A percentile compares a stretch with the other conserved stretches of the same genome.
Evolutionary conservation across 2,329 filamentous ascomycete genomes (phyloP).

Genomic region (Penicillium corylophilum): DNA sequence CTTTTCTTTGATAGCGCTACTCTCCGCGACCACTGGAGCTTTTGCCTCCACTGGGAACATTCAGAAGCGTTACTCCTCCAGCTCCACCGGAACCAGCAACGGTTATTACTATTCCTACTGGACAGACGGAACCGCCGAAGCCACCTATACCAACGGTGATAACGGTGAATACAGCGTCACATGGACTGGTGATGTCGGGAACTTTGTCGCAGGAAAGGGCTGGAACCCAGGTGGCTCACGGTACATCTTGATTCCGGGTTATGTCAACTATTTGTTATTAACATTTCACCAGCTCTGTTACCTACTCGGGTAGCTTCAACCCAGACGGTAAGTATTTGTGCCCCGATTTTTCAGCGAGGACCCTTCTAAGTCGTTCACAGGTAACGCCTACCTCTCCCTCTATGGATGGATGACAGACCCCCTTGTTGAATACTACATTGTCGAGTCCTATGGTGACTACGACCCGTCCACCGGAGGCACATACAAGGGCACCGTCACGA

Average conservation of each 20-base stretch:
- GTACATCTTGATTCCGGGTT: slow-evolving; percentile 33
- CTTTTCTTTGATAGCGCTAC: background rate
- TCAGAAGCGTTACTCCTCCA: background rate
- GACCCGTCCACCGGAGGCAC: slow-evolving; percentile 29
- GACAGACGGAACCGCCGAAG: background rate
- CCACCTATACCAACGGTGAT: background rate
- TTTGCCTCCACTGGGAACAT: background rate
- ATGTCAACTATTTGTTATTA: background rate
- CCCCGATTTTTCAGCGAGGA: background rate
- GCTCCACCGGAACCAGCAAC: background rate
- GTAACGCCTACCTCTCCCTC: slow-evolving; percentile 34
- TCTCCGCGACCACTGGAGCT: background rate
- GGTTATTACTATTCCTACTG: background rate
- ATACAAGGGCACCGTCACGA: slow-evolving; percentile 34
- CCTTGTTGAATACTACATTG: slow-evolving; percentile 39
- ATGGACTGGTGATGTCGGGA: slow-evolving; percentile 6
- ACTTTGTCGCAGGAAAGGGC: slow-evolving; percentile 50
- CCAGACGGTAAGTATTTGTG: slow-evolving; percentile 8
- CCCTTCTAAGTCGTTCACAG: slow-evolving; percentile 7
- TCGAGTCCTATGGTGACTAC: slow-evolving; percentile 35
- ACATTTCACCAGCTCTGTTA: slow-evolving; percentile 21
- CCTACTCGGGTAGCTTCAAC: slow-evolving; percentile 28
- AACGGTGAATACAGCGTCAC: slow-evolving; percentile 7
- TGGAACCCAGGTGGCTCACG: slow-evolving; percentile 55
- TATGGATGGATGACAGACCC: slow-evolving; percentile 45